Evolutionary conservation across 1,284 basidiomycete genomes (phyloP).

Genomic region (Moesziomyces sp.): DNA sequence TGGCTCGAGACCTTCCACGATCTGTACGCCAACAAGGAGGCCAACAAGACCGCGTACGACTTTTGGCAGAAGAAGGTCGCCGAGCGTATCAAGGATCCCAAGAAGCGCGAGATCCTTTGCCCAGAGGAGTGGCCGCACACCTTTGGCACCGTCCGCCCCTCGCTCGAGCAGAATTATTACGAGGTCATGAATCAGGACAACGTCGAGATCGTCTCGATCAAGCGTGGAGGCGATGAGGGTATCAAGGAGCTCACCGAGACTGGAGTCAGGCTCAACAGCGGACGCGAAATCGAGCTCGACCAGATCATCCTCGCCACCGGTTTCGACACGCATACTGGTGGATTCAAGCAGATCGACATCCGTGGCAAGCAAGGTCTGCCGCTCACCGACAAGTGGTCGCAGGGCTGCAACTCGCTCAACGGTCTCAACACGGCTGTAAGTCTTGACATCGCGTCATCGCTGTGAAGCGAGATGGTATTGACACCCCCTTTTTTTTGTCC

Average conservation of each 20-base stretch:
- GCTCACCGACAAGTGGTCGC: slow-evolving; percentile 50
- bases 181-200: slow-evolving; percentile 72
- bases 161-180: slow-evolving; percentile 56
- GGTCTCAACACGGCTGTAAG: slow-evolving; percentile 48
- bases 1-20: slow-evolving; percentile 57
- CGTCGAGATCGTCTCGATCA: slow-evolving; percentile 71
- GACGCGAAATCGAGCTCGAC: slow-evolving; percentile 62
- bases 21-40: slow-evolving; percentile 42
- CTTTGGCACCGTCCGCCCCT: slow-evolving; percentile 54
- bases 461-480: too few species aligned
- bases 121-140: slow-evolving; percentile 54
- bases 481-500: background rate
- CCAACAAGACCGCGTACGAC: slow-evolving; percentile 50
- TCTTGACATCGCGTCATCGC: background rate
- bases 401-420: slow-evolving; percentile 52
- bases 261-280: slow-evolving; percentile 72
- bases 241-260: slow-evolving; percentile 71
- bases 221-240: slow-evolving; percentile 43
- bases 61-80: slow-evolving; percentile 57
- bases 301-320: slow-evolving; percentile 64
- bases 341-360: slow-evolving; percentile 56
- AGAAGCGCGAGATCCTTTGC: slow-evolving; percentile 53
- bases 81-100: slow-evolving; percentile 45
- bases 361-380: slow-evolving; percentile 41
- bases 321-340: slow-evolving; percentile 65